Evolutionary conservation across 768 basidiomycete genomes (phyloP).

Genomic region (Suillus spraguei): DNA sequence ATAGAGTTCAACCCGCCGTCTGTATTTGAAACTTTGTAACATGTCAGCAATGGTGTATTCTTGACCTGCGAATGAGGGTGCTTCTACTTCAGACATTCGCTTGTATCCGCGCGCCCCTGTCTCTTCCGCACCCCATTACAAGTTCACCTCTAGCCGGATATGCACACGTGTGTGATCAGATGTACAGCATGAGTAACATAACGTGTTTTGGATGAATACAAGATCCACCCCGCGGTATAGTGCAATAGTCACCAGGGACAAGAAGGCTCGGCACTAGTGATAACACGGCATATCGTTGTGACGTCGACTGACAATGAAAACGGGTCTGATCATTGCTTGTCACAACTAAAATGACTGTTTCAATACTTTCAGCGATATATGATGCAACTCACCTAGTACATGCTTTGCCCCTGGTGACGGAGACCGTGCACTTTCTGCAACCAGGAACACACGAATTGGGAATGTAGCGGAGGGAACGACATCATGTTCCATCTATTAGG

Average conservation of each 20-base stretch:
- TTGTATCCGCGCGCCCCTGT: background rate
- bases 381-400: background rate
- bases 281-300: background rate
- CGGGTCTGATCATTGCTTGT: background rate
- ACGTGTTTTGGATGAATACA: background rate
- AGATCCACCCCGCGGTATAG: background rate
- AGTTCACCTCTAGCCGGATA: background rate
- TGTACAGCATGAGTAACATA: background rate
- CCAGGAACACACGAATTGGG: constrained; percentile 1
- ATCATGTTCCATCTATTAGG: background rate
- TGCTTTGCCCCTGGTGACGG: constrained; percentile 3
- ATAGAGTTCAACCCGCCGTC: background rate
- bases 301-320: background rate
- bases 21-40: background rate
- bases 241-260: constrained; percentile 4
- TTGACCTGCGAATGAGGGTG: background rate
- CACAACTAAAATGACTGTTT: background rate
- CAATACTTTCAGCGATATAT: background rate
- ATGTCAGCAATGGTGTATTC: background rate
- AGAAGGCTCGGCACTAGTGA: background rate
- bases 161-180: background rate
- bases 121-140: background rate
- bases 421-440: background rate
- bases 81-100: background rate
- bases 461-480: background rate